Evolutionary conservation across 352 stramenopile genomes (phyloP), one percentile per base, ranked within the genome.

Genomic region (Phytopythium vexans): DNA sequence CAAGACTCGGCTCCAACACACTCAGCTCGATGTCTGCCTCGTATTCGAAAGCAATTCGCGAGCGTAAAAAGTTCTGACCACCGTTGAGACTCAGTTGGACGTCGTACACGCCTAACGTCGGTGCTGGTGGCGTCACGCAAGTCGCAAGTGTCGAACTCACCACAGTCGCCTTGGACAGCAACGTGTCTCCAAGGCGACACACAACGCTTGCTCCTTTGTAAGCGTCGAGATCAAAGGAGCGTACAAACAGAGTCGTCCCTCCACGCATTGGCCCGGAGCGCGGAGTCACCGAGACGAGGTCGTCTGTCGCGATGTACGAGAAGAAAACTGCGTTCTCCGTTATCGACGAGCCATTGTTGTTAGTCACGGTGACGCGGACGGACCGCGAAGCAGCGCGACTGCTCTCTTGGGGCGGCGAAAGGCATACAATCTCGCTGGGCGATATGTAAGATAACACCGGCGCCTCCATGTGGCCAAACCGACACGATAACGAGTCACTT

Each of bases 301-400:
- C 65, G 10, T 64, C 62, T 0, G 57, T 41, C 1, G 66, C 61
- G 0, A 78, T 91, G 64, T 93, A 96, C 6, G 68, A 88, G 60
- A 93, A 96, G 60, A 90, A 93, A 0, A 89, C 69, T 3, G 77
- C 73, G 31, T 93, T 91, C 8, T 64, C 54, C 0, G 82, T 79
- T n/a, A 42, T 31, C 14, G 8, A 60, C 79, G 4, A 42, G 21
- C 21, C 58, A 48, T 92, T 92, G 64, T 95, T 88, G 37, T 75
- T 88, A n/a, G 56, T 82, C 15, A 94, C 74, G 1, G 64, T 60
- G 10, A 95, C 60, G 3, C 58, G 54, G 2, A 91, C 82, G 8
- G 34, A 41, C 14, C 64, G 58, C 7, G 62, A 66, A 0, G 66
- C 56, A 7, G 54, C 41, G 32, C 86, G 69, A 32, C 56, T 64